Percentiles rank a stretch among this genome's conserved stretches.
Evolutionary conservation across 2,329 filamentous ascomycete species (phyloP).

Genomic region (Davidsoniella australis): DNA sequence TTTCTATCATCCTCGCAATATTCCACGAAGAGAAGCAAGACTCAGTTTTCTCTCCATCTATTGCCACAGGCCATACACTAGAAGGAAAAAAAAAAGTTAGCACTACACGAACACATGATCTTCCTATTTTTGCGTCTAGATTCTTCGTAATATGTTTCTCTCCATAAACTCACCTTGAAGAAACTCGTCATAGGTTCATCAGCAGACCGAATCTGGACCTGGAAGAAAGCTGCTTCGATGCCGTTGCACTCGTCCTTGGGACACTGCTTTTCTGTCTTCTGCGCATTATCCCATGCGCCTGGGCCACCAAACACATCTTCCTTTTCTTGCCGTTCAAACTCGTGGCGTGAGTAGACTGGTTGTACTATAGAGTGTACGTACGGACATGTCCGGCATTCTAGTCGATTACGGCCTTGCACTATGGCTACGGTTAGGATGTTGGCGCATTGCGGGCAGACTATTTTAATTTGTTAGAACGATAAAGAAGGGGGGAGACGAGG

Average conservation of each 20-base stretch:
- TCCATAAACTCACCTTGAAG: slow-evolving; percentile 47
- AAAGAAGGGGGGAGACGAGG: neutral
- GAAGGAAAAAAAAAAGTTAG: slow-evolving; percentile 13
- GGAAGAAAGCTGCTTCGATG: slow-evolving; percentile 78
- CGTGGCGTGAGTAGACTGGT: slow-evolving; percentile 65
- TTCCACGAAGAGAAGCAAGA: neutral
- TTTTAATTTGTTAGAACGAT: slow-evolving; percentile 13
- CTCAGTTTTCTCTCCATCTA: slow-evolving; percentile 48
- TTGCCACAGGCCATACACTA: slow-evolving; percentile 51
- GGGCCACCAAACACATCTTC: slow-evolving; percentile 83
- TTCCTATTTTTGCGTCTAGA: neutral
- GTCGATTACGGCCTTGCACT: slow-evolving; percentile 51
- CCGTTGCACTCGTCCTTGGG: slow-evolving; percentile 65
- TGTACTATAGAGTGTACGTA: slow-evolving; percentile 74
- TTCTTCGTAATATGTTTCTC: slow-evolving; percentile 7
- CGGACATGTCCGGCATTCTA: slow-evolving; percentile 90
- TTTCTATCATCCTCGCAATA: neutral
- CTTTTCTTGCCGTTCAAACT: slow-evolving; percentile 71
- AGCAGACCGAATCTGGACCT: slow-evolving; percentile 92
- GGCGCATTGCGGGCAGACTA: slow-evolving; percentile 69
- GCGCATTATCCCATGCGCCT: slow-evolving; percentile 78
- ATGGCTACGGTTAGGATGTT: slow-evolving; percentile 65
- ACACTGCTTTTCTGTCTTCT: slow-evolving; percentile 72
- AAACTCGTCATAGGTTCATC: slow-evolving; percentile 98
- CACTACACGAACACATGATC: neutral